Percentiles rank a stretch among this genome's conserved stretches.
Evolutionary conservation across 805 yeast genomes (phyloP).

Genomic region (Scheffersomyces stipitis): DNA sequence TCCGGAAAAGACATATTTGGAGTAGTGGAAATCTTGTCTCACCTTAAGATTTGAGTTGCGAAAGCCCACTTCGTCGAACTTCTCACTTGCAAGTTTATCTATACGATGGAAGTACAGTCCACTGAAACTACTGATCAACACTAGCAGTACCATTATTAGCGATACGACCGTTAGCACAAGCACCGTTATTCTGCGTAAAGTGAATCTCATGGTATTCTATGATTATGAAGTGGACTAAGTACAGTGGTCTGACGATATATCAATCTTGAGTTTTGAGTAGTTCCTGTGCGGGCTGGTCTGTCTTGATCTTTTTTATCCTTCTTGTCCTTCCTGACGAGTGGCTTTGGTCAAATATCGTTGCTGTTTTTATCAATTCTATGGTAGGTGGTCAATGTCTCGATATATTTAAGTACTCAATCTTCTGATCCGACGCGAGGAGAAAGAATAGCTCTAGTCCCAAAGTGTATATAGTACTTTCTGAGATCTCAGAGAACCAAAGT

Average conservation of each 20-base stretch:
- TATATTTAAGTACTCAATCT: too few relatives aligned
- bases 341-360: too few relatives aligned
- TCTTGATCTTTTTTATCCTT: too few relatives aligned
- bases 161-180: conserved; percentile 1
- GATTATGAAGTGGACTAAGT: neutral
- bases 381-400: too few relatives aligned
- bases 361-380: too few relatives aligned
- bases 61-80: conserved; percentile 10
- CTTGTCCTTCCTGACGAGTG: too few relatives aligned
- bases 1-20: conserved; percentile 21
- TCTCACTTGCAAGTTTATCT: conserved; percentile 1
- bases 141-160: neutral
- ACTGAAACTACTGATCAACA: neutral
- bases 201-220: conserved; percentile 5
- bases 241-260: neutral
- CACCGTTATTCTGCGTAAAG: conserved; percentile 3
- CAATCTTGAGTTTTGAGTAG: too few relatives aligned
- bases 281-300: too few relatives aligned
- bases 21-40: conserved; percentile 19
- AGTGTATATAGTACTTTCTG: too few relatives aligned
- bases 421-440: too few relatives aligned
- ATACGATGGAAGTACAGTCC: neutral
- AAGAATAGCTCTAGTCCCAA: too few relatives aligned
- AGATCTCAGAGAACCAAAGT: too few relatives aligned
- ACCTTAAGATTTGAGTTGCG: conserved; percentile 10